A percentile compares a stretch with the other conserved stretches of the same genome.
Evolutionary conservation across 2,329 filamentous ascomycete species (phyloP).

Genomic region (Lecanicillium sp.): DNA sequence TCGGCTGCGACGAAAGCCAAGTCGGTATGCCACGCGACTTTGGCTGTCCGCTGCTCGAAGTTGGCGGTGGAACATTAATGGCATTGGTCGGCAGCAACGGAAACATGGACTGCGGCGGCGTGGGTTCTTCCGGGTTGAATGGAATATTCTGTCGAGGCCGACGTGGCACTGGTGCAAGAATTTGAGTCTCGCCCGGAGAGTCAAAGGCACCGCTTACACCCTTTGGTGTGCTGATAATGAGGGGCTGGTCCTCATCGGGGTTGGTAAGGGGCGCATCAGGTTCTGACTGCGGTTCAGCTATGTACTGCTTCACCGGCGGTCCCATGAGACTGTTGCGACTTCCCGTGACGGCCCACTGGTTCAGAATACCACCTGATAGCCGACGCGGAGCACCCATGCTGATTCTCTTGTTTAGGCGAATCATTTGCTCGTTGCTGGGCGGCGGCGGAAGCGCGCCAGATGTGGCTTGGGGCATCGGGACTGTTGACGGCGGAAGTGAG

Average conservation of each 20-base stretch:
- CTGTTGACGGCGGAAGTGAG: too few species aligned
- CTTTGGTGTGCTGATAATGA: conserved; percentile 56
- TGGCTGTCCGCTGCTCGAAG: conserved; percentile 16
- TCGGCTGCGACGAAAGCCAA: conserved; percentile 32
- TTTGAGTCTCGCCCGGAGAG: conserved; percentile 38
- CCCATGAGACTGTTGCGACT: conserved; percentile 23
- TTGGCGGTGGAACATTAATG: conserved; percentile 2
- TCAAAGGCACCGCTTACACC: conserved; percentile 51
- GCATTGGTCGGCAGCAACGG: conserved; percentile 4
- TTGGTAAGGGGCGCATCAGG: conserved; percentile 9
- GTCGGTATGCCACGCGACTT: conserved; percentile 21
- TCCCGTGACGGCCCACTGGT: conserved; percentile 36
- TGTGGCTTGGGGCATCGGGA: not conserved
- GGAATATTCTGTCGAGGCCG: conserved; percentile 35
- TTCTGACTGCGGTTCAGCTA: not conserved
- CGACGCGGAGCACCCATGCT: conserved; percentile 34
- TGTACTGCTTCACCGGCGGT: conserved; percentile 12
- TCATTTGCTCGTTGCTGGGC: conserved; percentile 34
- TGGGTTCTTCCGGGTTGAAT: conserved; percentile 15
- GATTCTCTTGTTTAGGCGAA: conserved; percentile 32
- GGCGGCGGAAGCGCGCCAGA: conserved; percentile 31
- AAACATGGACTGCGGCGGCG: conserved; percentile 13
- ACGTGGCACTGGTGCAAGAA: conserved; percentile 48
- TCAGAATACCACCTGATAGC: conserved; percentile 36
- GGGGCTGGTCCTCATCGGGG: conserved; percentile 41